phyloP scores from a whole-genome alignment of 192 early-diverging fungal species.

The Coemansia sp. region DNA sequence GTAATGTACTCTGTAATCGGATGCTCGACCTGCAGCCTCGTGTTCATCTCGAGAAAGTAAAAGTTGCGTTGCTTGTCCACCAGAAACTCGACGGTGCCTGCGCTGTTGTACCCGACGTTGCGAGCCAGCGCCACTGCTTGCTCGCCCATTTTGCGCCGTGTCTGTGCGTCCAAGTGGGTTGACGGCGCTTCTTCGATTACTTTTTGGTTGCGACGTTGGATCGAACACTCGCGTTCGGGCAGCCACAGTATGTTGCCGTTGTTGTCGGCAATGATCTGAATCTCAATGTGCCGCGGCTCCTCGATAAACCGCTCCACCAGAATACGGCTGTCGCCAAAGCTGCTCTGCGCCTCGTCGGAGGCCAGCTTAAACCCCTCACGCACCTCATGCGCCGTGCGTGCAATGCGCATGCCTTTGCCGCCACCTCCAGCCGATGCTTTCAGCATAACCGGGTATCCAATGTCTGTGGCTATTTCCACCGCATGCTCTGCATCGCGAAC shows the following conservation, averaged over 20 bases:
- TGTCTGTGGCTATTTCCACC: conserved; percentile 70
- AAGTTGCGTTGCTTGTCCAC: conserved; percentile 84
- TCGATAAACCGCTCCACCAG: conserved; percentile 91
- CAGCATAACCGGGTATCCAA: conserved; percentile 95
- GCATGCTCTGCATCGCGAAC: conserved; percentile 75
- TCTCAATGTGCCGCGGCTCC: conserved; percentile 89
- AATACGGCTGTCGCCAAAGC: conserved; percentile 86
- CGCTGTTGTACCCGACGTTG: conserved; percentile 89
- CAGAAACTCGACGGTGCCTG: conserved; percentile 97
- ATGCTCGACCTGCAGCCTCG: conserved; percentile 92
- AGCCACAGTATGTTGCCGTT: conserved; percentile 86
- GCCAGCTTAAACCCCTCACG: conserved; percentile 81
- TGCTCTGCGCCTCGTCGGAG: conserved; percentile 81
- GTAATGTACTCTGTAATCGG: conserved; percentile 97
- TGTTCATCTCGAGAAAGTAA: conserved; percentile 99
- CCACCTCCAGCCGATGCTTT: conserved; percentile 97
- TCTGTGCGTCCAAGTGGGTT: conserved; percentile 70
- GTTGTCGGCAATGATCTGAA: conserved; percentile 93
- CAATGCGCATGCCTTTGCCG: conserved; percentile 98
- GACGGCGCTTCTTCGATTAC: conserved; percentile 95
- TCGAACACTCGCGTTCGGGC: conserved; percentile 94
- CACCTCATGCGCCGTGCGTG: conserved; percentile 72
- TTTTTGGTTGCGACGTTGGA: conserved; percentile 96
- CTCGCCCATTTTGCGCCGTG: conserved; percentile 70
- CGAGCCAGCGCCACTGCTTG: conserved; percentile 92